Base-by-base conservation (phyloP, 2,329 filamentous ascomycete genomes). In the Zymoseptoria brevis region DNA sequence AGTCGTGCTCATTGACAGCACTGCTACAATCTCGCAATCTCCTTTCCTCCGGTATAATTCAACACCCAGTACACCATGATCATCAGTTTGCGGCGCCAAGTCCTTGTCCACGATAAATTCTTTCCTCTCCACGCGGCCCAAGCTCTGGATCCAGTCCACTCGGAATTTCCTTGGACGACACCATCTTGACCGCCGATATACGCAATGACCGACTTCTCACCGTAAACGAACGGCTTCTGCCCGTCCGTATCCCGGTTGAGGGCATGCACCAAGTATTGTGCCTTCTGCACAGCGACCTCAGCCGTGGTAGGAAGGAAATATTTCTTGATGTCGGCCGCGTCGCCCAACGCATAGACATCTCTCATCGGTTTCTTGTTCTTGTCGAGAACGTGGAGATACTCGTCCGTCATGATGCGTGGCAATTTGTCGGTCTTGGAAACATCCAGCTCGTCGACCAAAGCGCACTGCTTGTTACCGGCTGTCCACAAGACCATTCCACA, bases 111-210 rank as follows among this genome's bases (percentile, higher is more conserved):
- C 13, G 62, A 59, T 21, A 72, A 48, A 58, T 67, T 72, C 22
- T 75, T 75, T 53, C 70, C 72, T 52, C 76, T 68, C 76, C 76
- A 79, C 0, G 75, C 75, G 51, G 77, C 56, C 76, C 76, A 79
- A 8, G 76, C 76, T 21, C 69, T 62, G 7, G 69, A 58, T 0
- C 76, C 76, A 21, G 72, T 76, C 75, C 75, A 78, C 19, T 75
- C 69, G 11, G 68, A 64, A 22, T 68, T 68, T 2, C 75, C 75
- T 6, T 68, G 71, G 2, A 77, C 71, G 45, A 78, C 70, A 0
- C 76, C 76, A 62, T 78, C 76, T 21, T 72, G 69, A 16, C 68
- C 65, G 2, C 76, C 76, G 48, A 77, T 69, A 61, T 78, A 78
- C 1, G 75, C 73, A 22, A 77, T 66, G 7, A 74, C 59, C 0